phyloP scores from a whole-genome alignment of 306 rosid species.

The Dicorynia guianensis region DNA sequence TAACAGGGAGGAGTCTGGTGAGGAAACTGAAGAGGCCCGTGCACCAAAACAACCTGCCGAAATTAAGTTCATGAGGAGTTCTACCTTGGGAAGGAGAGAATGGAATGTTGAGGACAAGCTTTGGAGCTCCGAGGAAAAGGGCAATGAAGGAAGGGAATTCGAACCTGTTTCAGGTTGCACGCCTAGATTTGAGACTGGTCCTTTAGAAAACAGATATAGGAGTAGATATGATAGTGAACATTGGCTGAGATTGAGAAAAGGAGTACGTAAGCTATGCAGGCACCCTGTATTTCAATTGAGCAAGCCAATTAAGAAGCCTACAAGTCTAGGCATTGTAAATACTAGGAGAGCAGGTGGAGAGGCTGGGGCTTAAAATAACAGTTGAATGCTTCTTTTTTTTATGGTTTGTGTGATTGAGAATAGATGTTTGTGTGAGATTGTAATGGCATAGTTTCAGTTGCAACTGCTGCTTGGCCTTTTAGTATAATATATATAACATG shows the following conservation, averaged over 20 bases:
- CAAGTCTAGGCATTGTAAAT: slow-evolving; percentile 70
- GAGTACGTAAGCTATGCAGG: slow-evolving; percentile 79
- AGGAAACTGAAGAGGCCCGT: slow-evolving; percentile 36
- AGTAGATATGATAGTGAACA: slow-evolving; percentile 65
- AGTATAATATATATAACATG: slow-evolving; percentile 6
- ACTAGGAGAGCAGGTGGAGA: slow-evolving; percentile 62
- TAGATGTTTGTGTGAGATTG: slow-evolving; percentile 41
- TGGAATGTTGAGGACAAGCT: slow-evolving; percentile 61
- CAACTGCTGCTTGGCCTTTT: slow-evolving; percentile 26
- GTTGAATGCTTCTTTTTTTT: slow-evolving; percentile 28
- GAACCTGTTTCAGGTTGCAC: slow-evolving; percentile 52
- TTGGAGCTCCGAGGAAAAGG: slow-evolving; percentile 58
- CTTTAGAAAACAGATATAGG: slow-evolving; percentile 43
- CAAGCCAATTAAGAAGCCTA: slow-evolving; percentile 68
- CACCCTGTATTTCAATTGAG: slow-evolving; percentile 84
- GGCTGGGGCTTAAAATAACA: slow-evolving; percentile 49
- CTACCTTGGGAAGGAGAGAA: slow-evolving; percentile 62
- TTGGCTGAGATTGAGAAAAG: slow-evolving; percentile 80
- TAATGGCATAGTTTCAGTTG: slow-evolving; percentile 43
- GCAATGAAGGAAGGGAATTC: slow-evolving; percentile 46
- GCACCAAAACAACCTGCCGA: slow-evolving; percentile 9
- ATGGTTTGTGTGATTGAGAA: slow-evolving; percentile 34
- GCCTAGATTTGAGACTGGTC: slow-evolving; percentile 49
- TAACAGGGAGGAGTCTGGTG: slow-evolving; percentile 37
- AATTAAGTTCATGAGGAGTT: slow-evolving; percentile 46